phyloP scores from a whole-genome alignment of 441 rosid species.

The Macaranga tanarius region DNA sequence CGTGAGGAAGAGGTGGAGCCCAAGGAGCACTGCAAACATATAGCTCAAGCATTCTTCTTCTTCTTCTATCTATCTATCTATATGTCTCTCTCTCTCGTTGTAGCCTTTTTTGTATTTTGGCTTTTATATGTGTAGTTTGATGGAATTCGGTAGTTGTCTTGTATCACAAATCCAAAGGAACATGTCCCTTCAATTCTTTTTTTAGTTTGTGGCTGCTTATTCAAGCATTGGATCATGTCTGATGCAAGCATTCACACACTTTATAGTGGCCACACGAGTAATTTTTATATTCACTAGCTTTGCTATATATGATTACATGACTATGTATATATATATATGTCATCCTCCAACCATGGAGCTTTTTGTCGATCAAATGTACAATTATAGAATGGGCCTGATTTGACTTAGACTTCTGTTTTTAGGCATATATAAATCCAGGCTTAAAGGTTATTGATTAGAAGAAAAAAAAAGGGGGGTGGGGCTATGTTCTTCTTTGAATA shows the following conservation, averaged over 20 bases:
- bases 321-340: too few relatives aligned
- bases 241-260: slow-evolving; percentile 62
- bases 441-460: too few relatives aligned
- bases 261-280: slow-evolving; percentile 4
- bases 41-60: neutral
- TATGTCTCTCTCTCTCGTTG: slow-evolving; percentile 16
- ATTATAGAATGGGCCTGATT: too few relatives aligned
- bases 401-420: neutral
- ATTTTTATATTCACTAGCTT: neutral
- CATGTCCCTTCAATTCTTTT: slow-evolving; percentile 8
- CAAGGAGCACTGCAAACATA: slow-evolving; percentile 32
- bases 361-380: neutral
- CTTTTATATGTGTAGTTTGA: slow-evolving; percentile 13
- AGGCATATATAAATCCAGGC: neutral
- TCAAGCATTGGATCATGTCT: slow-evolving; percentile 64
- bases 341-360: neutral
- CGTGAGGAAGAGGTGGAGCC: slow-evolving; percentile 45
- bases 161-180: slow-evolving; percentile 41
- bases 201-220: slow-evolving; percentile 55
- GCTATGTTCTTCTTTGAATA: too few relatives aligned
- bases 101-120: slow-evolving; percentile 15
- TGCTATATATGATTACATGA: too few relatives aligned
- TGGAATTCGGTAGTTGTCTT: slow-evolving; percentile 54
- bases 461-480: too few relatives aligned
- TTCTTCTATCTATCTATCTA: too few relatives aligned